Evolutionary conservation across 2,329 filamentous ascomycete genomes (phyloP).

Genomic region (Pseudopithomyces maydicus): DNA sequence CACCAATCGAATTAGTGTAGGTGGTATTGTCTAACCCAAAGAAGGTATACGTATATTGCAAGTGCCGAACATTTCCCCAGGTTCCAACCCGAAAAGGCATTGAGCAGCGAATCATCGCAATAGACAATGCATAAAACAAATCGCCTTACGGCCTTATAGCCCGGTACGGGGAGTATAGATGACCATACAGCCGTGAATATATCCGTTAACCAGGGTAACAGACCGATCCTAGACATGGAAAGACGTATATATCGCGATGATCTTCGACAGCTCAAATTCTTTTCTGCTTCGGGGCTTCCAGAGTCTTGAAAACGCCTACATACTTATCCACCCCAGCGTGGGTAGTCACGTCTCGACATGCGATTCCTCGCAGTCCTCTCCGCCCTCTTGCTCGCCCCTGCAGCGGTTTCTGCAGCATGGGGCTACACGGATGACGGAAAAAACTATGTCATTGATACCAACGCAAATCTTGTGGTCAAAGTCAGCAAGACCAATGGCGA

Average conservation of each 20-base stretch:
- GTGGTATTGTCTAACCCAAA: background rate
- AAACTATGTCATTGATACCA: constrained; percentile 46
- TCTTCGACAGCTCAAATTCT: too few species aligned
- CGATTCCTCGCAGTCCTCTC: constrained; percentile 18
- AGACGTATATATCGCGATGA: background rate
- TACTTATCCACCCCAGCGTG: background rate
- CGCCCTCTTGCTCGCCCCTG: constrained; percentile 27
- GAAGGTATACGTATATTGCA: background rate
- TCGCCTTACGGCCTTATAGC: background rate
- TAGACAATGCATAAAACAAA: background rate
- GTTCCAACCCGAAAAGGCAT: background rate
- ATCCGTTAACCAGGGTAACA: too few species aligned
- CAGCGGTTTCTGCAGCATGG: constrained; percentile 44
- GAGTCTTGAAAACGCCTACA: background rate
- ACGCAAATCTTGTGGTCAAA: constrained; percentile 31
- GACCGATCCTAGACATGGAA: background rate
- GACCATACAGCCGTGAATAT: background rate
- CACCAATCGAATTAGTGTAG: background rate
- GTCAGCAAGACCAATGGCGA: constrained; percentile 58
- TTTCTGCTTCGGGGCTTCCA: background rate
- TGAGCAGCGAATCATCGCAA: background rate
- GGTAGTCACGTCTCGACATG: constrained; percentile 13
- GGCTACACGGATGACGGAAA: constrained; percentile 47
- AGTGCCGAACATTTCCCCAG: background rate
- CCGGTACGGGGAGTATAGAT: background rate